phyloP scores from a whole-genome alignment of 192 early-diverging fungal genomes.

The Phlyctochytrium arcticum region DNA sequence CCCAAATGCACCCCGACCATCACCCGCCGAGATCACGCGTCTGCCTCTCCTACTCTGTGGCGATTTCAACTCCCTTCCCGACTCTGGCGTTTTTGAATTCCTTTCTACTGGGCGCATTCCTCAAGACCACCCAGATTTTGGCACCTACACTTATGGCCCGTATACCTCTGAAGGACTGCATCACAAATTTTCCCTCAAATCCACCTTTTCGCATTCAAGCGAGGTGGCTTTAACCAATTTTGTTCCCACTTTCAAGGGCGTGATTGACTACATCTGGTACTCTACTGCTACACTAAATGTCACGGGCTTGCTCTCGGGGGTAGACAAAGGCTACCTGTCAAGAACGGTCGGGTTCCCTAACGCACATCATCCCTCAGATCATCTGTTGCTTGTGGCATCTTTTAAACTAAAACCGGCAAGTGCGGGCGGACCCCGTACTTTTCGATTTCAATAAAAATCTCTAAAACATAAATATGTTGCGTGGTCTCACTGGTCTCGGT shows the following conservation, averaged over 20 bases:
- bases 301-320: constrained; percentile 71
- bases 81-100: constrained; percentile 90
- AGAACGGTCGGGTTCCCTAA: constrained; percentile 91
- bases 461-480: not conserved
- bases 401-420: not conserved
- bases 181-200: constrained; percentile 80
- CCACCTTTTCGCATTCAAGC: constrained; percentile 71
- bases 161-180: constrained; percentile 77
- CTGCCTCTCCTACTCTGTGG: constrained; percentile 72
- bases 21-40: not conserved
- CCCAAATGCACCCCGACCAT: not conserved
- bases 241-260: constrained; percentile 78
- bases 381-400: constrained; percentile 45
- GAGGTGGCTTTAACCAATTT: constrained; percentile 87
- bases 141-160: constrained; percentile 72
- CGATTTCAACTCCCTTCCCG: constrained; percentile 89
- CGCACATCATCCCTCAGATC: constrained; percentile 64
- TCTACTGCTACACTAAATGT: constrained; percentile 68
- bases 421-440: not conserved
- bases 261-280: constrained; percentile 96
- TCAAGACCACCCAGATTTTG: constrained; percentile 84
- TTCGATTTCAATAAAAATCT: constrained; percentile 10
- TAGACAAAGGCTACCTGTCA: constrained; percentile 77
- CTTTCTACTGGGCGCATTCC: constrained; percentile 70
- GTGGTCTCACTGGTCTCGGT: not conserved